A percentile compares a stretch with the other conserved stretches of the same genome.
Conservation (phyloP, 2,329 filamentous ascomycete genomes). For the Monilinia fructicola region DNA sequence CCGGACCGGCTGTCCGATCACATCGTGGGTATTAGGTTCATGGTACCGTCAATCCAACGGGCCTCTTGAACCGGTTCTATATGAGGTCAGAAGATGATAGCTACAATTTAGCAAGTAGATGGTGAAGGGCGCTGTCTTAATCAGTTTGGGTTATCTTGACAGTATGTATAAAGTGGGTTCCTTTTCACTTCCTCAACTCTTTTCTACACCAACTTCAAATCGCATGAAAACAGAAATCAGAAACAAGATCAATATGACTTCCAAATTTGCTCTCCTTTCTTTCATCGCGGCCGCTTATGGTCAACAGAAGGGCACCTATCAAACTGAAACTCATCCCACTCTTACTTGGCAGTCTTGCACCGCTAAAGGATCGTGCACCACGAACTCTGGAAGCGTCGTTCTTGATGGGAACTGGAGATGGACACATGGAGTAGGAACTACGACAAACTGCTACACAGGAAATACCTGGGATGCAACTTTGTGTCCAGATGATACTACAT, state of each 20-base stretch:
- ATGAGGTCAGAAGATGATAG: constrained; percentile 1
- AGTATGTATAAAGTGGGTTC: constrained; percentile 1
- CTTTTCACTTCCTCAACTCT: background rate
- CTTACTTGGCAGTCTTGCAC: constrained; percentile 55
- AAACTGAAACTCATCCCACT: constrained; percentile 51
- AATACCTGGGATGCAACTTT: constrained; percentile 47
- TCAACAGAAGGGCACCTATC: constrained; percentile 50
- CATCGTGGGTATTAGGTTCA: constrained; percentile 10
- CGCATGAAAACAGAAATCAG: background rate
- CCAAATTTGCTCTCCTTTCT: constrained; percentile 40
- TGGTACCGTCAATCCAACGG: constrained; percentile 18
- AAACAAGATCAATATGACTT: background rate
- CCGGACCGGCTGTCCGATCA: constrained; percentile 13
- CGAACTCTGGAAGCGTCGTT: constrained; percentile 49
- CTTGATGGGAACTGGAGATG: constrained; percentile 60
- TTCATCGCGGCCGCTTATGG: constrained; percentile 47
- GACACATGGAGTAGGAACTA: constrained; percentile 48
- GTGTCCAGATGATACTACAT: constrained; percentile 46
- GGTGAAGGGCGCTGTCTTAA: background rate
- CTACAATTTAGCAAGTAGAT: background rate
- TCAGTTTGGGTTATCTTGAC: background rate
- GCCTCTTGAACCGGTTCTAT: constrained; percentile 9
- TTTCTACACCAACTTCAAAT: background rate
- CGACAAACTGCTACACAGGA: constrained; percentile 45
- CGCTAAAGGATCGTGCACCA: constrained; percentile 48